Evolutionary conservation across 768 basidiomycete species (phyloP), one percentile per base, ranked within the genome.

Genomic region (Russula sp.): DNA sequence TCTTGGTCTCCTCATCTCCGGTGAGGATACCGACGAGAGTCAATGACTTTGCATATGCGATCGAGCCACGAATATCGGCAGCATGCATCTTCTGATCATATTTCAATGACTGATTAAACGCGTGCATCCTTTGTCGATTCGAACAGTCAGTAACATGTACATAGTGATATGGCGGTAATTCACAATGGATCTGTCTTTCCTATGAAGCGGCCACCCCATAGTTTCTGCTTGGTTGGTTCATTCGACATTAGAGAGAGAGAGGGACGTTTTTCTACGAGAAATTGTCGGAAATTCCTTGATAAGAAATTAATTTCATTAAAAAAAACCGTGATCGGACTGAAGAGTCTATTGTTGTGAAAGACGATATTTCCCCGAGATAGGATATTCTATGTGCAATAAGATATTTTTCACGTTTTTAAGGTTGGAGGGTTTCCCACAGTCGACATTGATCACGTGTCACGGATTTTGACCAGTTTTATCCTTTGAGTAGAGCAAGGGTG

Each of bases 1-100:
- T 89, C 75, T 79, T 83, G 13, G 65, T 68, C 72, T 88, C 84
- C 74, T 99, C 97, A 3, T 86, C 83, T 63, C 79, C 69, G 6
- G 87, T 89, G 65, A 99, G 75, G 69, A 99, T 95, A 14, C 88
- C 89, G 16, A 86, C 87, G 47, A 85, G 83, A 11, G 84, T 78
- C 62, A 98, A 79, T 1, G 91, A 88, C 74, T 91, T 96, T 35
- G 97, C 87, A 73, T 98, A 98, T 4, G 97, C 96, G 71, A 97
- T 95, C 18, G 96, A 98, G 1, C 96, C 96, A 59, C 80, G 82
- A 68, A 98, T 89, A 70, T 99, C 97, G 31, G 85, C 94, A 10
- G 84, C 82, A 72, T 94, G 84, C 94, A 99, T 98, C 47, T 92
- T 83, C 73, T 91, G 85, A 74, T 98, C 96, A 75, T 98, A 99